These are phyloP conservation scores for Sordariomycetes sp. DNA, from an alignment of 2,329 filamentous ascomycete genomes.

Conservation along the genomic window DNA sequence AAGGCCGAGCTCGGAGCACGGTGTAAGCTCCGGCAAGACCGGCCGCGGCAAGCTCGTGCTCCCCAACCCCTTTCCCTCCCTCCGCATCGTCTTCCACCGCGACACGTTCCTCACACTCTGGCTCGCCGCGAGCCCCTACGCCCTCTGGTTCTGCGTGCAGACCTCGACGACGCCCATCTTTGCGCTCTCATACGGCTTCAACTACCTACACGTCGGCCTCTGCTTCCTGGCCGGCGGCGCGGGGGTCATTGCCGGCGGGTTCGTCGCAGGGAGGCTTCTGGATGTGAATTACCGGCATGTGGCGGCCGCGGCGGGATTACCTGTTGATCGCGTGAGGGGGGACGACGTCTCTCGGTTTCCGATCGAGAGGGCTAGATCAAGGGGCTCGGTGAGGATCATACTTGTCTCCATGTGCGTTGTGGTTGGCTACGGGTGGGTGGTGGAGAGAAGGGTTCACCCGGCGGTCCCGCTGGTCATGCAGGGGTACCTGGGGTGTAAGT, in stretches of 20 bases:
- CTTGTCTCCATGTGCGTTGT: slow-evolving; percentile 31
- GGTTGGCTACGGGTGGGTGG: slow-evolving; percentile 37
- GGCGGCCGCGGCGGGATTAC: slow-evolving; percentile 35
- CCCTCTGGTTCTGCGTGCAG: slow-evolving; percentile 33
- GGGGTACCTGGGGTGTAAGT: slow-evolving; percentile 23
- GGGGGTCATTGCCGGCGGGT: slow-evolving; percentile 31
- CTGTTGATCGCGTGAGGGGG: slow-evolving; percentile 37
- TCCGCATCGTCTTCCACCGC: slow-evolving; percentile 25
- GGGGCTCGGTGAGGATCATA: slow-evolving; percentile 36
- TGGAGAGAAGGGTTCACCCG: slow-evolving; percentile 24
- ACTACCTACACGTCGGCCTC: slow-evolving; percentile 38
- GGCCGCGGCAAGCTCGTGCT: background rate
- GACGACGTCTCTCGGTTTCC: slow-evolving; percentile 33
- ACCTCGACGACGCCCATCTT: slow-evolving; percentile 29
- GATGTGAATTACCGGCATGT: slow-evolving; percentile 57
- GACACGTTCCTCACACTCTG: slow-evolving; percentile 29
- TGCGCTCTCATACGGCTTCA: slow-evolving; percentile 40
- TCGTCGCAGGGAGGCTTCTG: slow-evolving; percentile 37
- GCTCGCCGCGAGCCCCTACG: slow-evolving; percentile 29
- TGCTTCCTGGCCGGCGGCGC: slow-evolving; percentile 37
- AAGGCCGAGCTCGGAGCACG: background rate
- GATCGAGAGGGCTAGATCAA: slow-evolving; percentile 34
- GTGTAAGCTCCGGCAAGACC: background rate
- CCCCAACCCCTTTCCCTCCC: slow-evolving; percentile 25
- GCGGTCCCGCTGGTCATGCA: slow-evolving; percentile 32